These are phyloP conservation scores for Dactylellina cionopaga DNA, from an alignment of 2,329 filamentous ascomycete genomes.

Conservation along the genomic window DNA sequence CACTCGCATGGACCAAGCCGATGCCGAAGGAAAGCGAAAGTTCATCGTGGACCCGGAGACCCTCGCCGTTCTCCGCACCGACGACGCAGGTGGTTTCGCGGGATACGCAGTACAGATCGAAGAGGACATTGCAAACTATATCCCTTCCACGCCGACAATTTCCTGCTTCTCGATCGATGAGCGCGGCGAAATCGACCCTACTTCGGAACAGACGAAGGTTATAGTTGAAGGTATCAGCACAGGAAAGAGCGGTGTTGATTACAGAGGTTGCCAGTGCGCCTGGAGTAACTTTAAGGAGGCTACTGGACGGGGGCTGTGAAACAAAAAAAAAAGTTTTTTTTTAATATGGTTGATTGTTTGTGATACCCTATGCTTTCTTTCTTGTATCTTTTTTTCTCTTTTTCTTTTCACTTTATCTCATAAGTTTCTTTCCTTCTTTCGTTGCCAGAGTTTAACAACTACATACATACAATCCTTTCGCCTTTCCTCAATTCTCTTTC, in stretches of 20 bases:
- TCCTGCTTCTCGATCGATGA: slow-evolving; percentile 41
- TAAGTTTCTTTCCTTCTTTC: not conserved
- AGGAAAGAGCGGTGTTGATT: slow-evolving; percentile 27
- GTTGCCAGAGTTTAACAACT: slow-evolving; percentile 1
- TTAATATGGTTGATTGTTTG: slow-evolving; percentile 12
- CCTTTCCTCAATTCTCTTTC: not conserved
- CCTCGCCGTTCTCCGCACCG: slow-evolving; percentile 11
- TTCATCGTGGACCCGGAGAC: slow-evolving; percentile 43
- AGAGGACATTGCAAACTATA: slow-evolving; percentile 50
- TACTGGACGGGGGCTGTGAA: slow-evolving; percentile 22
- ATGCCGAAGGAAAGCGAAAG: slow-evolving; percentile 8
- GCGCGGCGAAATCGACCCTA: slow-evolving; percentile 28
- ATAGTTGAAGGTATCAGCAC: slow-evolving; percentile 32
- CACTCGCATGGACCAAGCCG: slow-evolving; percentile 24
- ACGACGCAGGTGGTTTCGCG: slow-evolving; percentile 36
- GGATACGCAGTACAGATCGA: slow-evolving; percentile 44
- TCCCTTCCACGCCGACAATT: not conserved
- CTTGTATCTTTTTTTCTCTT: not conserved
- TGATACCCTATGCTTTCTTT: slow-evolving; percentile 38
- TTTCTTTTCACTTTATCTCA: not conserved
- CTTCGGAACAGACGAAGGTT: not conserved
- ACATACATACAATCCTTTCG: not conserved
- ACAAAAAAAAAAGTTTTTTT: not conserved
- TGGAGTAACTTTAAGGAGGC: slow-evolving; percentile 51
- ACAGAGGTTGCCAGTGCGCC: slow-evolving; percentile 41